These are phyloP conservation scores for Colletotrichum magnum DNA, from an alignment of 2,329 filamentous ascomycete genomes.

Conservation along the genomic window DNA sequence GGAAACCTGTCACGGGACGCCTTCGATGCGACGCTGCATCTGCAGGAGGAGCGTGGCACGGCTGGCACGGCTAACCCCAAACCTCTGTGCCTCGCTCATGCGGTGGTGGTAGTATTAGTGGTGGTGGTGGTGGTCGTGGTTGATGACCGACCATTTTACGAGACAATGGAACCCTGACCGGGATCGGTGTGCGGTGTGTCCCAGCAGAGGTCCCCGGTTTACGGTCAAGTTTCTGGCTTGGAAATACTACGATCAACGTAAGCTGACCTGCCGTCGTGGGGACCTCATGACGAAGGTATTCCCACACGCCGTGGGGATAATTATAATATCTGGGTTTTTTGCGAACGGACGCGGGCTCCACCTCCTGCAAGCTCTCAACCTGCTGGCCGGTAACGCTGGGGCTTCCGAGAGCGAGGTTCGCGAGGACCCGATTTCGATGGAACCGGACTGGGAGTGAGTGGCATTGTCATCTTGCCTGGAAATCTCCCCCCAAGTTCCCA, in stretches of 20 bases:
- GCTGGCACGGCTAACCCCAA: conserved; percentile 23
- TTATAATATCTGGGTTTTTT: not conserved
- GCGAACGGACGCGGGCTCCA: not conserved
- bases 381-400: conserved; percentile 16
- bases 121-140: not conserved
- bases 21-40: conserved; percentile 37
- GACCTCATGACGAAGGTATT: conserved; percentile 30
- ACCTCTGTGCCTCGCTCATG: conserved; percentile 8
- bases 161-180: conserved; percentile 32
- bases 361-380: not conserved
- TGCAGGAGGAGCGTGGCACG: conserved; percentile 22
- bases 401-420: not conserved
- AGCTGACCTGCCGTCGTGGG: not conserved
- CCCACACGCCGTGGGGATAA: conserved; percentile 13
- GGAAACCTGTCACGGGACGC: conserved; percentile 35
- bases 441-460: conserved; percentile 14
- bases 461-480: conserved; percentile 12
- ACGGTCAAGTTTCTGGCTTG: not conserved
- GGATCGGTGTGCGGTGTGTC: conserved; percentile 25
- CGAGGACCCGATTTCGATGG: conserved; percentile 22
- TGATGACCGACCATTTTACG: conserved; percentile 8
- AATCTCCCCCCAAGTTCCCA: conserved; percentile 1
- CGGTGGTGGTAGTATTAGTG: too few relatives aligned
- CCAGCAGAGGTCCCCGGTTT: conserved; percentile 16
- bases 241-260: not conserved